Conservation (phyloP, 2,329 filamentous ascomycete species). For the Mycocentrospora acerina region DNA sequence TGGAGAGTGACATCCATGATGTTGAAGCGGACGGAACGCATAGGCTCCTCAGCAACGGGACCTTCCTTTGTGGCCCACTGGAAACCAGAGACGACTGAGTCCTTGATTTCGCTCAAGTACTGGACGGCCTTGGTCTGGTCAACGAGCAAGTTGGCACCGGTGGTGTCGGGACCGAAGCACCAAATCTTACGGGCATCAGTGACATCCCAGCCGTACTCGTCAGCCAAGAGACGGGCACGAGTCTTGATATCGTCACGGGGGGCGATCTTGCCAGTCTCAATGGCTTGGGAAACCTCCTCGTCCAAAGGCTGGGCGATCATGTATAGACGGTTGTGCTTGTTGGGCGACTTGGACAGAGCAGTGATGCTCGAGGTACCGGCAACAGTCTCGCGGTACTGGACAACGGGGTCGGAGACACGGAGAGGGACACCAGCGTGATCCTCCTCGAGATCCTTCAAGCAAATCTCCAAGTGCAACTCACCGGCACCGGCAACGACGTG, state of each 20-base stretch:
- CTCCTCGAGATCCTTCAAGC: slow-evolving; percentile 99
- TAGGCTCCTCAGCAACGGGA: slow-evolving; percentile 96
- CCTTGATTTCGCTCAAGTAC: slow-evolving; percentile 99
- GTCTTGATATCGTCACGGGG: slow-evolving; percentile 99
- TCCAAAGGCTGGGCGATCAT: slow-evolving; percentile 86
- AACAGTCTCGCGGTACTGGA: slow-evolving; percentile 98
- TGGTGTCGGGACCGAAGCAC: slow-evolving; percentile 98
- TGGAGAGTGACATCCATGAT: slow-evolving; percentile 99
- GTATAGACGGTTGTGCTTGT: slow-evolving; percentile 99
- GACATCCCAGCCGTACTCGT: slow-evolving; percentile 98
- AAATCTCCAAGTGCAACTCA: slow-evolving; percentile 99
- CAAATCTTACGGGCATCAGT: slow-evolving; percentile 99
- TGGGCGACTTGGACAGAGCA: slow-evolving; percentile 98
- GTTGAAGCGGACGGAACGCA: slow-evolving; percentile 98
- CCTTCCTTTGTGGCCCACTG: slow-evolving; percentile 99
- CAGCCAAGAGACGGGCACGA: slow-evolving; percentile 91
- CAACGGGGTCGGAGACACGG: slow-evolving; percentile 96
- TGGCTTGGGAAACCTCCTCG: slow-evolving; percentile 88
- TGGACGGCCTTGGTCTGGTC: slow-evolving; percentile 99
- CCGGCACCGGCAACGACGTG: slow-evolving; percentile 98
- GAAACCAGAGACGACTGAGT: slow-evolving; percentile 99
- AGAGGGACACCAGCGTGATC: slow-evolving; percentile 99
- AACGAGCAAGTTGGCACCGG: slow-evolving; percentile 95
- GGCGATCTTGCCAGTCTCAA: slow-evolving; percentile 87
- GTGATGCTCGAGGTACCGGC: slow-evolving; percentile 82